Percentiles rank a stretch among this genome's conserved stretches.
phyloP scores from a whole-genome alignment of 2,329 filamentous ascomycete species.

The Colletotrichum musae region DNA sequence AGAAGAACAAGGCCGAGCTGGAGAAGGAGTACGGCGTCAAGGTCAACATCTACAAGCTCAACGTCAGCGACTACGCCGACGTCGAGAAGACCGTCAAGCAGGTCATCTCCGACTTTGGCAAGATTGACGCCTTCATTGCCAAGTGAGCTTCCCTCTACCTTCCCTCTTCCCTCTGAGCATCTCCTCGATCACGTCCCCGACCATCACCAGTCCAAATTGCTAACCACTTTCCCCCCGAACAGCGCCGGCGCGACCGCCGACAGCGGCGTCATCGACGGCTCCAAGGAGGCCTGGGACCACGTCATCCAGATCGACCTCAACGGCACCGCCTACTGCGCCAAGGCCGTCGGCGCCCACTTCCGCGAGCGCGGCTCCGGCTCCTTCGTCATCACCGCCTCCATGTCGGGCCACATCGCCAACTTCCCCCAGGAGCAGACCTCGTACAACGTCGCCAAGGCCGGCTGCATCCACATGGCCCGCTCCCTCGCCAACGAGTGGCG shows the following conservation, averaged over 20 bases:
- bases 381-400: conserved; percentile 79
- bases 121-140: conserved; percentile 81
- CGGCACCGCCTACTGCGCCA: conserved; percentile 79
- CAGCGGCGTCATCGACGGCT: conserved; percentile 76
- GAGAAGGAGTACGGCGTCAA: conserved; percentile 77
- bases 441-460: conserved; percentile 77
- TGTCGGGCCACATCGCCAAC: conserved; percentile 80
- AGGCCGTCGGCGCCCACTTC: conserved; percentile 75
- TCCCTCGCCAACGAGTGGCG: conserved; percentile 76
- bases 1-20: conserved; percentile 77
- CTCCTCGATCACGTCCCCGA: no score
- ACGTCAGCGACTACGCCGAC: conserved; percentile 67
- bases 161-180: neutral
- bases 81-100: conserved; percentile 71
- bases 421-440: conserved; percentile 78
- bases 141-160: conserved; percentile 67
- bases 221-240: conserved; percentile 18
- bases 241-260: conserved; percentile 78
- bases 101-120: conserved; percentile 80
- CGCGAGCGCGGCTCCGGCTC: conserved; percentile 73
- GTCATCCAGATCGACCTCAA: conserved; percentile 76
- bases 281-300: conserved; percentile 76
- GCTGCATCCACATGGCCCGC: conserved; percentile 62
- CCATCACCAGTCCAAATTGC: neutral
- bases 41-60: conserved; percentile 72